Percentiles rank a stretch among this genome's conserved stretches.
Conservation (phyloP, 148 eudicot genomes). For the Chenopodium berlandieri region DNA sequence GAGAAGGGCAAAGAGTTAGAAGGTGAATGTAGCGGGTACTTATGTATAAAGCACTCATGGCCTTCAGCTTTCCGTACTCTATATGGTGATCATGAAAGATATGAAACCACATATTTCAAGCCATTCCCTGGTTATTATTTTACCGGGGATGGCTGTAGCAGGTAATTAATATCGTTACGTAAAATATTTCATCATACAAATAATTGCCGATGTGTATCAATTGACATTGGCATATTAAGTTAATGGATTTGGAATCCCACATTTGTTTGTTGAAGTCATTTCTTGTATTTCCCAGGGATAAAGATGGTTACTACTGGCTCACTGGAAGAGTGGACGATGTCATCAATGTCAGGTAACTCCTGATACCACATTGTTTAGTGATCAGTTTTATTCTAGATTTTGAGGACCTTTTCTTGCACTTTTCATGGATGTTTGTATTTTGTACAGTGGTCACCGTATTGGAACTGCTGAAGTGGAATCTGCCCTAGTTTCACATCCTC, state of each 20-base stretch:
- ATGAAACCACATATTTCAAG: slow-evolving; percentile 95
- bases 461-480: slow-evolving; percentile 99
- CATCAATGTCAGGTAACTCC: slow-evolving; percentile 86
- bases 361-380: background rate
- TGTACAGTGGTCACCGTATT: slow-evolving; percentile 90
- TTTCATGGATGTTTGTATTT: slow-evolving; percentile 1
- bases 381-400: background rate
- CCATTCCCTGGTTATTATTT: slow-evolving; percentile 98
- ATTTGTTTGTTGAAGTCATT: slow-evolving; percentile 7
- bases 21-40: slow-evolving; percentile 94
- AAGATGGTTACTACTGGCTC: slow-evolving; percentile 97
- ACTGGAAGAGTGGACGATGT: slow-evolving; percentile 99
- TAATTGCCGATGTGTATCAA: background rate
- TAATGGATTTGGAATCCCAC: background rate
- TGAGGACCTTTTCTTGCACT: background rate
- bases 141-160: slow-evolving; percentile 97
- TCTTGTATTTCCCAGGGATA: slow-evolving; percentile 60
- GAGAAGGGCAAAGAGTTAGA: slow-evolving; percentile 93
- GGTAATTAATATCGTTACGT: slow-evolving; percentile 39
- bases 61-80: slow-evolving; percentile 98
- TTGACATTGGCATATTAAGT: background rate
- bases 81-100: slow-evolving; percentile 96
- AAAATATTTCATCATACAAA: background rate
- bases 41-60: slow-evolving; percentile 91
- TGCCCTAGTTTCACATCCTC: slow-evolving; percentile 94